phyloP scores from a whole-genome alignment of 192 early-diverging fungal genomes.

The Anaeromyces robustus region DNA sequence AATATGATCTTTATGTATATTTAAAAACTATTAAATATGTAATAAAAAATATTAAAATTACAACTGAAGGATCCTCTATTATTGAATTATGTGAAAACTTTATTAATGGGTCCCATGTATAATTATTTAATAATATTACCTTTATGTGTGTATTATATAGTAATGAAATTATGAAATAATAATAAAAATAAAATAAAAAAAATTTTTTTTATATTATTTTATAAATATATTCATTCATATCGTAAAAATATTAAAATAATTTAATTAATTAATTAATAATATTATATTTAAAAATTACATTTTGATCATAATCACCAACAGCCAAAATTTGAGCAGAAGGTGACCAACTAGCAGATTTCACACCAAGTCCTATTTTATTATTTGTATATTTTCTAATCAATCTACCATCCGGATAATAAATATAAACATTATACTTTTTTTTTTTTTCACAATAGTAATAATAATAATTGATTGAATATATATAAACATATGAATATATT shows the following conservation, averaged over 20 bases:
- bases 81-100: slow-evolving; percentile 37
- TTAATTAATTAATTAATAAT: too few relatives aligned
- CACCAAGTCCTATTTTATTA: slow-evolving; percentile 49
- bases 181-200: neutral
- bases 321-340: slow-evolving; percentile 61
- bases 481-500: too few relatives aligned
- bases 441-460: too few relatives aligned
- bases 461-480: too few relatives aligned
- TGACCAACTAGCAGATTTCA: slow-evolving; percentile 60
- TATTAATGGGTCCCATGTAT: slow-evolving; percentile 49
- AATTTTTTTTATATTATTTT: too few relatives aligned
- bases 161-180: neutral
- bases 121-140: slow-evolving; percentile 52
- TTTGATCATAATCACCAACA: slow-evolving; percentile 72
- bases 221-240: too few relatives aligned
- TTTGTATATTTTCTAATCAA: slow-evolving; percentile 22
- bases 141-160: neutral
- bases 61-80: neutral
- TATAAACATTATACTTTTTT: slow-evolving; percentile 54
- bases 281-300: slow-evolving; percentile 25
- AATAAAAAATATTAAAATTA: neutral
- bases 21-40: neutral
- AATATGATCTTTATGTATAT: neutral
- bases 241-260: too few relatives aligned
- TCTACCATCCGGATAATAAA: slow-evolving; percentile 55